Percentiles rank a stretch among this genome's conserved stretches.
Conservation (phyloP, 75 land plant species). For the Larix kaempferi region DNA sequence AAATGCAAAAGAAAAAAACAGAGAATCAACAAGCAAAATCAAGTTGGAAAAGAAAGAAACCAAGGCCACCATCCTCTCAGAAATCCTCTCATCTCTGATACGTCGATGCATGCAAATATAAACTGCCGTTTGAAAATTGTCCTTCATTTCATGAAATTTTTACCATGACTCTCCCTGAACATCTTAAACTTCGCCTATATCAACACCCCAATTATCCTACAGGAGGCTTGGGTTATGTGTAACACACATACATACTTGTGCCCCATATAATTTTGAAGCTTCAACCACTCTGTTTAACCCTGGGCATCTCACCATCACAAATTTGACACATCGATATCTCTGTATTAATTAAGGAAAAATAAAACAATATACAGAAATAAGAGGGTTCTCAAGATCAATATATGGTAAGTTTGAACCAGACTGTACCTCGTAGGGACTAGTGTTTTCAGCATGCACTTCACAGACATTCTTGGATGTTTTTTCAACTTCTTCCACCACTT, state of each 20-base stretch:
- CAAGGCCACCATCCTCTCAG: too few relatives aligned
- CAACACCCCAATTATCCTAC: neutral
- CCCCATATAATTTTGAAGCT: neutral
- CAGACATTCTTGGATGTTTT: neutral
- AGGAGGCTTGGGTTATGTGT: too few relatives aligned
- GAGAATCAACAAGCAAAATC: too few relatives aligned
- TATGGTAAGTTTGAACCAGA: neutral
- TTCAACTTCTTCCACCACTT: neutral
- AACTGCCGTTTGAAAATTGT: too few relatives aligned
- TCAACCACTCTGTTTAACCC: neutral
- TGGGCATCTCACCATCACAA: neutral
- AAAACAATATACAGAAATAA: slow-evolving; percentile 7
- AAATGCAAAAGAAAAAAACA: too few relatives aligned
- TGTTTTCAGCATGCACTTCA: slow-evolving; percentile 1
- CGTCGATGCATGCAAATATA: too few relatives aligned
- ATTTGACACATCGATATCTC: neutral
- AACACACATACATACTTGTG: neutral
- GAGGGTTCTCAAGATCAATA: slow-evolving; percentile 5
- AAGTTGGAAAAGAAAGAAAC: too few relatives aligned
- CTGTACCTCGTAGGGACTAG: neutral
- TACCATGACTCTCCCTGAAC: too few relatives aligned
- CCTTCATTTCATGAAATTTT: too few relatives aligned
- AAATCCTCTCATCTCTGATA: too few relatives aligned
- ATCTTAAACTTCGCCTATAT: too few relatives aligned
- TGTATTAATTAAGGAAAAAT: neutral